Percentiles rank a stretch among this genome's conserved stretches.
Conservation (phyloP, 305 asterid species). For the Petunia hybrid region DNA sequence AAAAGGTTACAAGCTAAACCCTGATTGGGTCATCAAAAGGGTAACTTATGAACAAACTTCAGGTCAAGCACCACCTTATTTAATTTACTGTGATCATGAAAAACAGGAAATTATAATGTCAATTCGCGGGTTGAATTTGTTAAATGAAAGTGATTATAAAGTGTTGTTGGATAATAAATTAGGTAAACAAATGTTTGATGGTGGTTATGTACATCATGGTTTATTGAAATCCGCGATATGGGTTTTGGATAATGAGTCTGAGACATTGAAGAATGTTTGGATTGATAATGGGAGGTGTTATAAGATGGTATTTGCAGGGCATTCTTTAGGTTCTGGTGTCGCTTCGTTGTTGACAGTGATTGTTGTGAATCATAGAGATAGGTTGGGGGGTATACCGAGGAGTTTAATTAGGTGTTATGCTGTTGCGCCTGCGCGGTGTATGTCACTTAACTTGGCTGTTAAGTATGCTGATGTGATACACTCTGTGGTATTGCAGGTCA, state of each 20-base stretch:
- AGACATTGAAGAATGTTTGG: constrained; percentile 68
- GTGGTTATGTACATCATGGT: constrained; percentile 92
- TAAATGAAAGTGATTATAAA: constrained; percentile 72
- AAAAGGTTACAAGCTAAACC: constrained; percentile 70
- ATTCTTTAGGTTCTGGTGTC: constrained; percentile 93
- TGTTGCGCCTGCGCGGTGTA: constrained; percentile 88
- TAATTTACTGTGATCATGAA: constrained; percentile 75
- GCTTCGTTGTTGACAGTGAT: constrained; percentile 73
- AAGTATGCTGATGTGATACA: constrained; percentile 85
- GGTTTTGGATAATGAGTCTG: constrained; percentile 77
- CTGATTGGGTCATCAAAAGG: constrained; percentile 70
- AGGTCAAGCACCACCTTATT: constrained; percentile 85
- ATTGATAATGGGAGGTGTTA: constrained; percentile 72
- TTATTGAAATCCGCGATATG: constrained; percentile 83
- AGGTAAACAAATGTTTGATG: constrained; percentile 92
- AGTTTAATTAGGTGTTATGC: constrained; percentile 75
- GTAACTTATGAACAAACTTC: constrained; percentile 73
- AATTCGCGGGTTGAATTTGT: constrained; percentile 75
- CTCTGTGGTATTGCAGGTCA: constrained; percentile 90
- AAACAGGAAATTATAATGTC: constrained; percentile 76
- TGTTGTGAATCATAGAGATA: constrained; percentile 76
- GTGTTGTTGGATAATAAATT: constrained; percentile 69
- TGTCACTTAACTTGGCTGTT: constrained; percentile 96
- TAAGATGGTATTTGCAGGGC: constrained; percentile 87
- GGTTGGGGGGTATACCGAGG: constrained; percentile 79